These are phyloP conservation scores for Leccinum holopus DNA, from an alignment of 1,284 basidiomycete genomes.

Conservation along the genomic window DNA sequence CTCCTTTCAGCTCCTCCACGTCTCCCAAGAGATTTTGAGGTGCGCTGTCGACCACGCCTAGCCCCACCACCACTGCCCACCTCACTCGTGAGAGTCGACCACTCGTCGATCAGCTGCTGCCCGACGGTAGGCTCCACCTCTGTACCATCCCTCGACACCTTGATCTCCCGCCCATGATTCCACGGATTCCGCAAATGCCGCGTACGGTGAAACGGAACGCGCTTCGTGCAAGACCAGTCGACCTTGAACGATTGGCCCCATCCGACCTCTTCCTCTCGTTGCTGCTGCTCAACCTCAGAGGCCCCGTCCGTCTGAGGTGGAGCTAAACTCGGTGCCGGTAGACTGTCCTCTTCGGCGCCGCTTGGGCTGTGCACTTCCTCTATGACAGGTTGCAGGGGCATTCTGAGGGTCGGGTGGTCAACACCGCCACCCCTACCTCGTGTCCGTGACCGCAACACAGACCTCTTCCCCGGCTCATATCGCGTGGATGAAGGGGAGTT, in stretches of 20 bases:
- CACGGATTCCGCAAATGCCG: constrained; percentile 87
- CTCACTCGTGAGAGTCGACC: constrained; percentile 48
- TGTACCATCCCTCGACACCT: constrained; percentile 90
- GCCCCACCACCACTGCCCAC: constrained; percentile 5
- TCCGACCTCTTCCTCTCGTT: constrained; percentile 31
- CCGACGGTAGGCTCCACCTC: constrained; percentile 87
- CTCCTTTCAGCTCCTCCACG: background rate
- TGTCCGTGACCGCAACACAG: background rate
- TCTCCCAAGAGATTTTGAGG: constrained; percentile 4
- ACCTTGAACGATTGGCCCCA: constrained; percentile 83
- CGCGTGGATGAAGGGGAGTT: background rate
- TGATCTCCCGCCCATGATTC: constrained; percentile 90
- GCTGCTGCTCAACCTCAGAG: background rate
- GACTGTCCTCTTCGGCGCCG: constrained; percentile 6
- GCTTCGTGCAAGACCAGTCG: constrained; percentile 78
- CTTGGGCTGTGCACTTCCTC: constrained; percentile 13
- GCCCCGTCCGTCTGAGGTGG: background rate
- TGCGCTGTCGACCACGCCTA: constrained; percentile 5
- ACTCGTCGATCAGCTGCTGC: constrained; percentile 71
- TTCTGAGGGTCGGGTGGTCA: constrained; percentile 11
- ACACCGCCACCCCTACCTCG: constrained; percentile 4
- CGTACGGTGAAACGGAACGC: constrained; percentile 77
- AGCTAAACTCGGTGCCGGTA: background rate
- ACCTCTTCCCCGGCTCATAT: constrained; percentile 1
- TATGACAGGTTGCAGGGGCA: constrained; percentile 16